Evolutionary conservation across 2,329 filamentous ascomycete genomes (phyloP).

Genomic region (Aspergillus fischeri): DNA sequence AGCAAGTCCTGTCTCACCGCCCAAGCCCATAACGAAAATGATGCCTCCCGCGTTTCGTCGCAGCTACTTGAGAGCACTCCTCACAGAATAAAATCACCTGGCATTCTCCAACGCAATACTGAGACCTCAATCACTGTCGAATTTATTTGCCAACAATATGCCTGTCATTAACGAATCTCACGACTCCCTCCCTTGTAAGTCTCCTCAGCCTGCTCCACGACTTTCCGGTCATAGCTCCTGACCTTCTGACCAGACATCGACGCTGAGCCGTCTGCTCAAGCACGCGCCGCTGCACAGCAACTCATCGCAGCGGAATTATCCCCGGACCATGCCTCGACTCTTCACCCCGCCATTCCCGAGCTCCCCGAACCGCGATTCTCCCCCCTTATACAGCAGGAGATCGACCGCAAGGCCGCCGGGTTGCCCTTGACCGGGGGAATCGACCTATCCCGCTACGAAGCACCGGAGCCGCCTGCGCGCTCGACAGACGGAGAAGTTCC

Average conservation of each 20-base stretch:
- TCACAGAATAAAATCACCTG: background rate
- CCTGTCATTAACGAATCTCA: conserved; percentile 66
- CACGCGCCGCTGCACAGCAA: conserved; percentile 62
- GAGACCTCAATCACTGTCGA: background rate
- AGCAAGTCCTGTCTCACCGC: background rate
- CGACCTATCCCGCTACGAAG: conserved; percentile 79
- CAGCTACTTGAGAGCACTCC: background rate
- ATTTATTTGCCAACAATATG: conserved; percentile 45
- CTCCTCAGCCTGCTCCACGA: background rate
- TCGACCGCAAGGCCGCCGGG: conserved; percentile 61
- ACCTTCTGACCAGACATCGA: conserved; percentile 68
- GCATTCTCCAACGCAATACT: background rate
- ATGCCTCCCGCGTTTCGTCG: background rate
- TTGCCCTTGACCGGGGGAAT: conserved; percentile 60
- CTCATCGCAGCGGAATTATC: conserved; percentile 66
- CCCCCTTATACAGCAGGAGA: conserved; percentile 62
- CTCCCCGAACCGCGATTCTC: conserved; percentile 56
- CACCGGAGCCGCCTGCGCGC: conserved; percentile 56
- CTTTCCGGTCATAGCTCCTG: background rate
- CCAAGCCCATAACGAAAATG: background rate
- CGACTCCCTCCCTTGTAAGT: conserved; percentile 75
- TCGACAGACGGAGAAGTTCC: conserved; percentile 28
- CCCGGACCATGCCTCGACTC: conserved; percentile 43
- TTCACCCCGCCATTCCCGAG: conserved; percentile 58
- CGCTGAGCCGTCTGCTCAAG: conserved; percentile 56